A percentile compares a stretch with the other conserved stretches of the same genome.
phyloP scores from a whole-genome alignment of 306 rosid species.

The Cicer cuneatum region DNA sequence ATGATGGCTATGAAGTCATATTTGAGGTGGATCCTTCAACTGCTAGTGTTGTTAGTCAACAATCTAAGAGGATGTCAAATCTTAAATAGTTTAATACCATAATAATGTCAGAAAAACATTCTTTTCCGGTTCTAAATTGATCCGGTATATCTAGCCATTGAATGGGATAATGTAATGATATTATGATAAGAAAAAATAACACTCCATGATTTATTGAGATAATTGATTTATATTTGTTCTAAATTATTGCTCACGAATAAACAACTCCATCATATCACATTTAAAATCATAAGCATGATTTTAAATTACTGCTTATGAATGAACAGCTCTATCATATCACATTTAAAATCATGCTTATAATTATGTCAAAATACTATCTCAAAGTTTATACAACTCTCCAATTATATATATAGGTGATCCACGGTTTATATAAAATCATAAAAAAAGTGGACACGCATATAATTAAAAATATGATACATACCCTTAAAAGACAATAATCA shows the following conservation, averaged over 20 bases:
- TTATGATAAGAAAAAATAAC: not conserved
- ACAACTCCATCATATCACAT: not conserved
- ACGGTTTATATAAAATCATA: too few relatives aligned
- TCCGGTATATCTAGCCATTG: not conserved
- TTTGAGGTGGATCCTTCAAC: slow-evolving; percentile 45
- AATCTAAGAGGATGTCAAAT: slow-evolving; percentile 35
- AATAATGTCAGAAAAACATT: not conserved
- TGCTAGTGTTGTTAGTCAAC: slow-evolving; percentile 33
- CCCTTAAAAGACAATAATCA: too few relatives aligned
- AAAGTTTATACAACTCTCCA: not conserved
- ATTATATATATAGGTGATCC: too few relatives aligned
- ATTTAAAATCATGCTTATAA: too few relatives aligned
- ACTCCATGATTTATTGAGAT: not conserved
- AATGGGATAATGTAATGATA: slow-evolving; percentile 7
- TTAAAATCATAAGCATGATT: too few relatives aligned
- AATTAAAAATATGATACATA: too few relatives aligned
- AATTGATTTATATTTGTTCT: not conserved
- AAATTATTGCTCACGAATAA: not conserved
- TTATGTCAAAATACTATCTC: not conserved
- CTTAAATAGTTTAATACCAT: not conserved
- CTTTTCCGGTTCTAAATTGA: not conserved
- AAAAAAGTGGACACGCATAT: too few relatives aligned
- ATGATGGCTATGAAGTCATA: slow-evolving; percentile 47
- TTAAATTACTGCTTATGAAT: too few relatives aligned
- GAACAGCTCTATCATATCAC: not conserved